phyloP scores from a whole-genome alignment of 257 asterid genomes.

The Solanum corneliomulleri region DNA sequence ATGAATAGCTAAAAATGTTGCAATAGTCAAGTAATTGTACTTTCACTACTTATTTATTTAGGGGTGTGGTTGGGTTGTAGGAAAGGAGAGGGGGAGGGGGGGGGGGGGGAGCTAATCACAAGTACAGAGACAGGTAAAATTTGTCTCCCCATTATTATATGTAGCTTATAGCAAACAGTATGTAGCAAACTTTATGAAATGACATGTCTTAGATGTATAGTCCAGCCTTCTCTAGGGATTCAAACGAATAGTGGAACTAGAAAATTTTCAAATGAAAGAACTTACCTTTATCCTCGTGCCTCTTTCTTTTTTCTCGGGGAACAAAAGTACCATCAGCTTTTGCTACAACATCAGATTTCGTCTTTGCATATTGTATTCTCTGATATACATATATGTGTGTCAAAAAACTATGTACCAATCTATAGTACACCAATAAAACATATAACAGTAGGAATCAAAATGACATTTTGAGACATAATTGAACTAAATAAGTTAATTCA shows the following conservation, averaged over 20 bases:
- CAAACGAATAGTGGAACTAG: not conserved
- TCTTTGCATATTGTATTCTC: conserved; percentile 92
- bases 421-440: not conserved
- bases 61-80: not conserved
- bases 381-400: conserved; percentile 5
- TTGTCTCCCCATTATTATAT: not conserved
- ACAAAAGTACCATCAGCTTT: conserved; percentile 90
- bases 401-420: not conserved
- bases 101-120: not conserved
- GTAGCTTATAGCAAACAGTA: not conserved
- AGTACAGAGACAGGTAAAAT: not conserved
- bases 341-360: conserved; percentile 82
- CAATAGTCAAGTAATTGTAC: not conserved
- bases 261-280: not conserved
- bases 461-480: not conserved
- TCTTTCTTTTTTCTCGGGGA: conserved; percentile 89
- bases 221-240: not conserved
- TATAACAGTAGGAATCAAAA: not conserved
- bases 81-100: not conserved
- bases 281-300: conserved; percentile 84
- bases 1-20: not conserved
- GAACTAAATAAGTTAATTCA: not conserved
- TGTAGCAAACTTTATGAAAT: not conserved
- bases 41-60: not conserved
- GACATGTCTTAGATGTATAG: not conserved